These are phyloP conservation scores for Colletotrichum caudatum DNA, from an alignment of 2,329 filamentous ascomycete species.

Conservation along the genomic window DNA sequence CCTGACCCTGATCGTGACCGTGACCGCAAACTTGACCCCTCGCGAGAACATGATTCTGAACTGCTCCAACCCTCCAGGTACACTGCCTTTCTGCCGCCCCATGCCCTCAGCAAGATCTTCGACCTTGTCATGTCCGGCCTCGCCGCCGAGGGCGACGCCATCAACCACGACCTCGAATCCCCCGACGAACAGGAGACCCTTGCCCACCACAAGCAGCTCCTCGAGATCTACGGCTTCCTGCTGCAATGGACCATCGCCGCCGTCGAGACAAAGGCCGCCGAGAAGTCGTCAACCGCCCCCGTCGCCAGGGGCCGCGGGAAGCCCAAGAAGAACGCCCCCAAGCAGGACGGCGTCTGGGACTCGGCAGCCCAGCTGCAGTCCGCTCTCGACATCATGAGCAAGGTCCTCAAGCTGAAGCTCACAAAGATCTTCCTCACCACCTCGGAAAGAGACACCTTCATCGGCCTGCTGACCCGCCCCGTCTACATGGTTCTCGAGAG, in stretches of 20 bases:
- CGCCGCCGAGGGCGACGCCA: conserved; percentile 85
- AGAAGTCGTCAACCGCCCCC: conserved; percentile 82
- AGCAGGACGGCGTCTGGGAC: conserved; percentile 86
- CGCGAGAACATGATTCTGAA: conserved; percentile 60
- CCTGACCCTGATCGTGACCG: conserved; percentile 28
- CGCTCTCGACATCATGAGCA: conserved; percentile 94
- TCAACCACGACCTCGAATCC: conserved; percentile 87
- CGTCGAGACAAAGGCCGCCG: conserved; percentile 93
- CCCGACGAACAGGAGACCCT: conserved; percentile 89
- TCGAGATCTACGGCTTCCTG: conserved; percentile 95
- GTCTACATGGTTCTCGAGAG: conserved; percentile 95
- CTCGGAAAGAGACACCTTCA: conserved; percentile 94
- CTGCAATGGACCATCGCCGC: conserved; percentile 95
- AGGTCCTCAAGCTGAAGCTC: conserved; percentile 92
- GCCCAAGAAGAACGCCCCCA: conserved; percentile 79
- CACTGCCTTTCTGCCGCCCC: conserved; percentile 80
- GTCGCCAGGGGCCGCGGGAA: conserved; percentile 80
- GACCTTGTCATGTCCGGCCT: conserved; percentile 90
- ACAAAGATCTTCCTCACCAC: conserved; percentile 95
- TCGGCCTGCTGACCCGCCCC: conserved; percentile 89
- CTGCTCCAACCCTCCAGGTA: conserved; percentile 78
- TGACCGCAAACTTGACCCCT: conserved; percentile 15
- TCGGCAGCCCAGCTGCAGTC: conserved; percentile 87
- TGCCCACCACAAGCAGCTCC: conserved; percentile 86
- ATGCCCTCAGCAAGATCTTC: conserved; percentile 91